A percentile compares a stretch with the other conserved stretches of the same genome.
Conservation (phyloP, 768 basidiomycete species). For the Chalciporus pseudorubinellus region DNA sequence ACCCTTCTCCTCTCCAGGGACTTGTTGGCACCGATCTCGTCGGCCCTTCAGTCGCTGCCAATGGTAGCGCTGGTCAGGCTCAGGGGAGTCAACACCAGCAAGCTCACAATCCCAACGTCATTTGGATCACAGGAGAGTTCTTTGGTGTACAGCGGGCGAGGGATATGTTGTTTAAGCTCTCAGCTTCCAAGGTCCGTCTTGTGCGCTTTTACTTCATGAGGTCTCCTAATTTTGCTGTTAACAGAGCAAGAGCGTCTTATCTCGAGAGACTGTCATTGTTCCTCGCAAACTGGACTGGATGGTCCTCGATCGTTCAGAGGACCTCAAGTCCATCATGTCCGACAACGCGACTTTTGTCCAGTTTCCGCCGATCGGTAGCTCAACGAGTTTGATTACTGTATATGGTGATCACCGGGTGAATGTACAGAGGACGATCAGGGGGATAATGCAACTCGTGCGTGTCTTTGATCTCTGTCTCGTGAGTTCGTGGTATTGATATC, state of each 20-base stretch:
- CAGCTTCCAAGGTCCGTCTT: slow-evolving; percentile 70
- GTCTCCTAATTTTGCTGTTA: neutral
- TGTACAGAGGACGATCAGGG: slow-evolving; percentile 90
- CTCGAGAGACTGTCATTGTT: slow-evolving; percentile 89
- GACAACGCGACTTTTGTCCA: slow-evolving; percentile 97
- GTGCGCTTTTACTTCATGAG: neutral
- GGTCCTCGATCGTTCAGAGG: slow-evolving; percentile 93
- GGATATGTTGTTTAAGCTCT: slow-evolving; percentile 91
- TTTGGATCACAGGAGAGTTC: slow-evolving; percentile 98
- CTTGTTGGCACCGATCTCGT: slow-evolving; percentile 68
- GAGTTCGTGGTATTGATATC: slow-evolving; percentile 21
- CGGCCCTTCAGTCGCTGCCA: slow-evolving; percentile 35
- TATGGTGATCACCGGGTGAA: slow-evolving; percentile 93
- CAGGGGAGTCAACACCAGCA: slow-evolving; percentile 24
- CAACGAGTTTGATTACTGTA: slow-evolving; percentile 89
- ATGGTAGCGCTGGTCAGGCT: slow-evolving; percentile 30
- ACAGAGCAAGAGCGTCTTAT: slow-evolving; percentile 86
- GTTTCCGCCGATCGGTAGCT: slow-evolving; percentile 89
- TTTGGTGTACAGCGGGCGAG: slow-evolving; percentile 93
- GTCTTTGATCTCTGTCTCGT: neutral
- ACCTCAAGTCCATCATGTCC: slow-evolving; percentile 87
- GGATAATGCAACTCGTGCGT: slow-evolving; percentile 91
- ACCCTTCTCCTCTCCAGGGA: slow-evolving; percentile 86
- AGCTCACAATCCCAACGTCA: slow-evolving; percentile 65
- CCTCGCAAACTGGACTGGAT: slow-evolving; percentile 99